Conservation (phyloP, 2,329 filamentous ascomycete genomes). For the Diaporthe longicolla region DNA sequence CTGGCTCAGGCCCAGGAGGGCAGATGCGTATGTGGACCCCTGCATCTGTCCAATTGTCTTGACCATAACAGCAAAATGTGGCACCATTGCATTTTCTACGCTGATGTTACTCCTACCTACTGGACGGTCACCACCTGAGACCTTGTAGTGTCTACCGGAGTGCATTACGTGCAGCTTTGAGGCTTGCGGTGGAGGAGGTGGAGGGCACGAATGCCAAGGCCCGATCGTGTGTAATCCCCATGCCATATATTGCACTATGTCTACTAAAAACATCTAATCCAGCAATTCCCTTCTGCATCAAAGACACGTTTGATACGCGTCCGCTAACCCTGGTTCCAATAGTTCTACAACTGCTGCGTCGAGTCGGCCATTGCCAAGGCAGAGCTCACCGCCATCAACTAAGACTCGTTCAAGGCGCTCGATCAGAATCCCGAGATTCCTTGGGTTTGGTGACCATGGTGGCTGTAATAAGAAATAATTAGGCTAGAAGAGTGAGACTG, state of each 20-base stretch:
- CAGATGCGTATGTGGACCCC: not conserved
- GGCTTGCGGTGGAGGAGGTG: not conserved
- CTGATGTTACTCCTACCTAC: too few species aligned
- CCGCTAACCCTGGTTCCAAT: not conserved
- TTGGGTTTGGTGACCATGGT: not conserved
- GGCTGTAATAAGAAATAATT: not conserved
- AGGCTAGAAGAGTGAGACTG: not conserved
- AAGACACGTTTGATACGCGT: fast-evolving
- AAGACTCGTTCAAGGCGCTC: not conserved
- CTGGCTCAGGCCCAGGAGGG: not conserved
- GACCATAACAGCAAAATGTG: not conserved
- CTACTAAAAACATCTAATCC: too few species aligned
- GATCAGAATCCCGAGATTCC: too few species aligned
- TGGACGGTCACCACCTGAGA: not conserved
- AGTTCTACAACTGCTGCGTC: not conserved
- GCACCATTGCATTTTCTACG: not conserved
- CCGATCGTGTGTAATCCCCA: not conserved
- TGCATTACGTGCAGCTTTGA: not conserved
- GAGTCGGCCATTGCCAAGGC: not conserved
- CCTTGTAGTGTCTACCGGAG: not conserved
- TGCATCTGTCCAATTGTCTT: not conserved
- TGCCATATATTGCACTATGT: not conserved
- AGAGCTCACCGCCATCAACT: too few species aligned
- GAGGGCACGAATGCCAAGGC: not conserved
- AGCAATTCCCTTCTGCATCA: too few species aligned